Evolutionary conservation across 768 basidiomycete species (phyloP), one percentile per base, ranked within the genome.

Genomic region (Lactarius pseudohatsudake): DNA sequence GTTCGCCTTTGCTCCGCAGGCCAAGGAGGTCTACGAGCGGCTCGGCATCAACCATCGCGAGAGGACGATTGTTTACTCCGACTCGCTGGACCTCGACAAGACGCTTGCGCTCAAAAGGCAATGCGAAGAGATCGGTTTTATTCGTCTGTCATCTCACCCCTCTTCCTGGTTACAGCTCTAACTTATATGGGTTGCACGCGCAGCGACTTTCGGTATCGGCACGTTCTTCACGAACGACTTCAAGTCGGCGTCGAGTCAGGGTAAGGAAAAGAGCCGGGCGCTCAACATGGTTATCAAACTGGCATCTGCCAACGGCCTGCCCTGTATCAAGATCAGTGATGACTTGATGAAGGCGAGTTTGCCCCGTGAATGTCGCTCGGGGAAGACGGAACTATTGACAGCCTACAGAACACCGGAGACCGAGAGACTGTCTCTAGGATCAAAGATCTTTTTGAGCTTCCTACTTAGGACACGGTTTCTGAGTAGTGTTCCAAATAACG

Each of bases 241-340:
- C 78, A 73, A 69, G 72, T 79, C 72, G 55, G 74, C 68, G 75
- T 83, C 78, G 62, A 79, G 79, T 9, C 72, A 77, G 34, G 76
- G 82, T 72, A 73, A 71, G 75, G 84, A 85, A 73, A 86, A 85
- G 77, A 93, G 90, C 78, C 90, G 86, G 73, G 85, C 94, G 26
- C 75, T 97, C 69, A 97, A 96, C 73, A 98, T 98, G 74, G 96
- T 99, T 58, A 95, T 98, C 78, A 98, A 98, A 73, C 81, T 99
- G 10, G 83, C 85, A 45, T 82, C 85, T 55, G 88, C 97, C 15
- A 81, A 92, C 72, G 84, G 82, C 11, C 81, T 81, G 64, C 86
- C 88, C 1, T 96, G 94, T 70, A 86, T 98, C 71, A 98, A 99
- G 78, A 86, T 99, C 71, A 95, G 93, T 63, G 97, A 98, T 75